Evolutionary conservation across 2,329 filamentous ascomycete species (phyloP), one percentile per base, ranked within the genome.

Genomic region (Cladosporium phlei): DNA sequence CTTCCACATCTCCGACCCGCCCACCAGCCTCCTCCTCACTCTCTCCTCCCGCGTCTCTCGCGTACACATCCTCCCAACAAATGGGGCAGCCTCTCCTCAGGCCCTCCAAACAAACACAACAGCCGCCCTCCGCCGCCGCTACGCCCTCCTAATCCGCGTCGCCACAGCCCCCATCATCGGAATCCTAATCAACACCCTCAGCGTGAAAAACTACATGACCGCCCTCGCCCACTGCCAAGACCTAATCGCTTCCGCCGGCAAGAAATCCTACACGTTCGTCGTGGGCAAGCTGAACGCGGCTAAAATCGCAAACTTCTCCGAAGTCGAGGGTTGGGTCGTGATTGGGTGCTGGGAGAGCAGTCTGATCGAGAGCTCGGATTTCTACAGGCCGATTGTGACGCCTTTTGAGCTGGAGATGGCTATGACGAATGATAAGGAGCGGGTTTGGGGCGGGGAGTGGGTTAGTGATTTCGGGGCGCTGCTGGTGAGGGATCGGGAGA

Each of bases 301-400:
- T 28, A 98, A 98, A 66, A 76, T 98, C 17, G 93, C 93, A 38
- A 98, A 98, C 67, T 98, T 98, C 69, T 81, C 85, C 48, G 93
- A 98, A 66, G 80, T 98, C 4, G 91, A 89, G 33, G 91, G 89
- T 12, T 98, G 93, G 93, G 89, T 97, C 0, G 89, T 97, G 0
- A 87, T 98, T 8, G 91, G 93, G 2, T 98, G 93, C 68, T 98
- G 93, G 93, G 93, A 98, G 69, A 95, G 90, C 65, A 88, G 86
- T 50, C 71, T 97, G 40, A 80, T 98, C 4, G 91, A 96, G 58
- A 88, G 89, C 53, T 85, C 86, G 48, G 86, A 86, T 5, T 95
- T 95, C 62, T 97, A 84, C 77, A 80, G 82, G 57, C 89, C 90
- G 0, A 83, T 97, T 8, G 82, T 97, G 30, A 98, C 93, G n/a